Base-by-base conservation (phyloP, 2,329 filamentous ascomycete genomes). In the Diaporthe ampelina region DNA sequence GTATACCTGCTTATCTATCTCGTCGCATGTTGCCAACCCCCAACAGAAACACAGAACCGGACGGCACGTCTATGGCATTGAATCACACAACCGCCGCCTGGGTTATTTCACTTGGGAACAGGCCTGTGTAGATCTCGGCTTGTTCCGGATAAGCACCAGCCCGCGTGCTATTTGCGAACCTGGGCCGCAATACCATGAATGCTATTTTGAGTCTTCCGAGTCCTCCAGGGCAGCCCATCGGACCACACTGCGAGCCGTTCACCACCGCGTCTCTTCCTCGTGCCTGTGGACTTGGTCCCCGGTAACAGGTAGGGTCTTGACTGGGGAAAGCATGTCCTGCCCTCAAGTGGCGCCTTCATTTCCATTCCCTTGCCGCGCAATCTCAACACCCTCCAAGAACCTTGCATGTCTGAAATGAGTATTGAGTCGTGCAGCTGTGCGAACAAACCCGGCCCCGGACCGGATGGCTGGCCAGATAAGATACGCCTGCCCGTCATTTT, bases 381-480 rank as follows among this genome's bases (percentile, higher is more conserved):
- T 67, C 61, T 67, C 61, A 67, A 21, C 45, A 35, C 13, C 61
- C 26, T 13, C 45, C 43, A 67, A 13, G 61, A 48, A 50, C 61
- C 43, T 67, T 67, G 61, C 61, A 19, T 6, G 29, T 52, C 21
- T 67, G 61, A 67, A 67, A 67, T 67, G 61, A 67, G 50, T 52
- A 50, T 50, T 52, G 61, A 67, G 45, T 52, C 61, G 61, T 67
- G 61, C 61, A 67, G 61, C 61, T 67, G 21, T 67, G 61, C 43
- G 29, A 37, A 37, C 19, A 11, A 43, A 61, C 19, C 24, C 29
- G 37, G 19, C 11, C 26, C 58, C 37, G 58, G 37, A 13, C 37
- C n/a, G n/a, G 24, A 17, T 61, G 37, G 19, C 37, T 29, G 37
- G 37, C 58, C 26, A 21, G 61, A 48, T 13, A 45, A 50, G 26